Evolutionary conservation across 1,284 basidiomycete species (phyloP).

Genomic region (Irpex lacteus): DNA sequence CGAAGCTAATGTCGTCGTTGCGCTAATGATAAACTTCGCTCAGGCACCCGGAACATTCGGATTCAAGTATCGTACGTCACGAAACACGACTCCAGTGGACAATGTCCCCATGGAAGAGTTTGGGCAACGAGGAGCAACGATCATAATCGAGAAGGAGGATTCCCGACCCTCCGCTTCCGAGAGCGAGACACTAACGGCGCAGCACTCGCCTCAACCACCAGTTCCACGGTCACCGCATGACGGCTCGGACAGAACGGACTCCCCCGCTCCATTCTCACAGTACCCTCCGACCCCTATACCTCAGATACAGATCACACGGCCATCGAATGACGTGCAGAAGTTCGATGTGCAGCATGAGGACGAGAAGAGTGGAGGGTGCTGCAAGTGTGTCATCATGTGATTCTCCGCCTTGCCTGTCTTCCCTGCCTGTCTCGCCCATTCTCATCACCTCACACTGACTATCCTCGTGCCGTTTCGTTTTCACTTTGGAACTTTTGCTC

Average conservation of each 20-base stretch:
- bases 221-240: slow-evolving; percentile 1
- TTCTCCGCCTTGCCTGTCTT: neutral
- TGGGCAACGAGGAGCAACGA: slow-evolving; percentile 33
- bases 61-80: slow-evolving; percentile 59
- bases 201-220: slow-evolving; percentile 30
- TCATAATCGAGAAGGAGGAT: slow-evolving; percentile 21
- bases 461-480: neutral
- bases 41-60: slow-evolving; percentile 84
- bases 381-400: slow-evolving; percentile 39
- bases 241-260: slow-evolving; percentile 10
- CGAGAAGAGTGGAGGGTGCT: slow-evolving; percentile 31
- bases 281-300: slow-evolving; percentile 31
- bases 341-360: slow-evolving; percentile 17
- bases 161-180: slow-evolving; percentile 31
- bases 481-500: neutral
- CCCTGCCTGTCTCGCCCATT: slow-evolving; percentile 1
- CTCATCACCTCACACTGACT: slow-evolving; percentile 3
- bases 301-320: slow-evolving; percentile 17
- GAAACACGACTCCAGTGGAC: slow-evolving; percentile 30
- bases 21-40: slow-evolving; percentile 10
- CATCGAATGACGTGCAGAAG: slow-evolving; percentile 12
- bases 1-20: neutral
- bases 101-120: slow-evolving; percentile 68
- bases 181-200: slow-evolving; percentile 24
- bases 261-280: slow-evolving; percentile 58